A percentile compares a stretch with the other conserved stretches of the same genome.
phyloP scores from a whole-genome alignment of 306 rosid genomes.

The Rosa rugosa region DNA sequence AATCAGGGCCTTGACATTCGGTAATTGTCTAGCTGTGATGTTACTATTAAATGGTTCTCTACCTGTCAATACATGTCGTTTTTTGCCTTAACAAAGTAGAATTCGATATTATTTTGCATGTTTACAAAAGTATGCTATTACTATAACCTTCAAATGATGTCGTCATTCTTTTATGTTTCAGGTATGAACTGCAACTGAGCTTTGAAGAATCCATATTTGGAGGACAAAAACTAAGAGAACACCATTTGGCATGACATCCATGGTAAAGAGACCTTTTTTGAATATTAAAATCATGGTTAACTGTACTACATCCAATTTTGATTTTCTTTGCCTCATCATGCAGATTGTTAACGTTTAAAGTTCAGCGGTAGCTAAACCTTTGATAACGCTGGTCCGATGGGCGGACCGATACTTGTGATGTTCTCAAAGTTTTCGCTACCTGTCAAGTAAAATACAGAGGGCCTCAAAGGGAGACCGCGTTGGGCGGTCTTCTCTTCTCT shows the following conservation, averaged over 20 bases:
- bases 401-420: no score
- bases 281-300: background rate
- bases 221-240: constrained; percentile 74
- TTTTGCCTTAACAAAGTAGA: constrained; percentile 22
- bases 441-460: no score
- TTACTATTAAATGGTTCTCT: no score
- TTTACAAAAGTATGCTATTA: background rate
- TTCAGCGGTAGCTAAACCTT: no score
- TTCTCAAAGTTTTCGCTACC: no score
- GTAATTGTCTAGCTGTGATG: no score
- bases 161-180: constrained; percentile 26
- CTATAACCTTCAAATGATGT: background rate
- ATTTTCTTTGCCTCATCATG: background rate
- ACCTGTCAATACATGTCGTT: no score
- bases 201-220: constrained; percentile 93
- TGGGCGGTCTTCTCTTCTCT: no score
- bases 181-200: constrained; percentile 75
- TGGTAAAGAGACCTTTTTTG: constrained; percentile 44
- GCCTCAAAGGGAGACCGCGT: no score
- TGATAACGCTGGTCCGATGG: no score
- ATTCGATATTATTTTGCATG: background rate
- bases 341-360: no score
- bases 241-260: constrained; percentile 89
- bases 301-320: background rate
- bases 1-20: no score